Base-by-base conservation (phyloP, 805 yeast genomes). In the Metschnikowia picachoensis region DNA sequence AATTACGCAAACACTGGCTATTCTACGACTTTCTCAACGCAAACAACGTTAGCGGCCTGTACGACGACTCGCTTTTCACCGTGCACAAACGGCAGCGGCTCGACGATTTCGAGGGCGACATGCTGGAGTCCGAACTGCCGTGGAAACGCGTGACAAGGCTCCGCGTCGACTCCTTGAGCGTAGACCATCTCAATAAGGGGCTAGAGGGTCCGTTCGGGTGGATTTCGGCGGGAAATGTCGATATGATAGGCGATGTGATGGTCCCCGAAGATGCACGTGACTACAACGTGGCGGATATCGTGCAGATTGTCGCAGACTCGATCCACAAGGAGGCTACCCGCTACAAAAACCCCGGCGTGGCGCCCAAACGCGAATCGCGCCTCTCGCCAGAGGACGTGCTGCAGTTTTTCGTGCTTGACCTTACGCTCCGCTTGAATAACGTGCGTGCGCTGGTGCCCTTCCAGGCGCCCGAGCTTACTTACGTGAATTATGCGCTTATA, bases 141-240 rank as follows among this genome's bases (percentile, higher is more conserved):
- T 78, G 83, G 82, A 74, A 75, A 49, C 73, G 83, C 46, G 79
- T 86, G 11, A 88, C 92, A 1, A 73, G 97, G 37, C 74, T 89
- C 50, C 70, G 98, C 41, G 84, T 91, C 32, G 98, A 94, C 61
- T 82, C 89, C 28, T 77, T 94, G 45, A 83, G 82, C 59, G 78
- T 94, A 33, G 96, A 92, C 55, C 98, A 94, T 65, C 67, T 94
- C 47, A 94, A 94, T 60, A 79, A 87, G 1, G 98, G 97, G 0
- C 77, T 87, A 47, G 82, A 83, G 44, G 99, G 99, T 0, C 96
- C 98, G 11, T 89, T 94, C 65, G 97, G 98, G 7, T 94, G 99
- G 99, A 92, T 94, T 46, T 82, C 88, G 6, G 77, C 79, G 50
- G 99, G 99, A 12, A 82, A 82, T 42, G 98, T 92, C 17, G 97